Percentiles rank a stretch among this genome's conserved stretches.
phyloP scores from a whole-genome alignment of 768 basidiomycete species.

The Trametes maxima region DNA sequence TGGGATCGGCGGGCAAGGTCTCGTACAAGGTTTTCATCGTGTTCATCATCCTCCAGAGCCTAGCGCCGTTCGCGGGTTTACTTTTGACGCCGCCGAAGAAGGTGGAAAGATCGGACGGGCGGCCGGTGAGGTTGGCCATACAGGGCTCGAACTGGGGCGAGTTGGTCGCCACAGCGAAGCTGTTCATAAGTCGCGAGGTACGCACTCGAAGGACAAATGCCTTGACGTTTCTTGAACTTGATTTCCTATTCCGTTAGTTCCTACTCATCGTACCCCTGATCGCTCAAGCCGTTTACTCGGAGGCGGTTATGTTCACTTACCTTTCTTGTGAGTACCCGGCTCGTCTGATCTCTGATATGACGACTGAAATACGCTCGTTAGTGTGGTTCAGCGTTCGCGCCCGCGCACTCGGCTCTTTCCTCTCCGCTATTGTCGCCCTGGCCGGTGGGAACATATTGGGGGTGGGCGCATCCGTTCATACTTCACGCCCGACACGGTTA shows the following conservation, averaged over 20 bases:
- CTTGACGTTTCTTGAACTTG: not conserved
- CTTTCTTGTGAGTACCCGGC: not conserved
- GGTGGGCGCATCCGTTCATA: not conserved
- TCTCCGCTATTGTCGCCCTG: conserved; percentile 9
- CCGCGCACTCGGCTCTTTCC: conserved; percentile 12
- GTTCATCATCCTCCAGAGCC: conserved; percentile 14
- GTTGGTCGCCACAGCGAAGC: conserved; percentile 7
- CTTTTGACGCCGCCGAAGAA: conserved; percentile 14
- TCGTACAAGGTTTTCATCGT: conserved; percentile 18
- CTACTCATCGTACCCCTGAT: conserved; percentile 13
- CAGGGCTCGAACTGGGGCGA: conserved; percentile 8
- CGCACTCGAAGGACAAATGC: not conserved
- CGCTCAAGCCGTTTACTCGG: conserved; percentile 8
- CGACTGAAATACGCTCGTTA: not conserved
- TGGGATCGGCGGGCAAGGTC: conserved; percentile 14
- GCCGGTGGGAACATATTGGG: conserved; percentile 12
- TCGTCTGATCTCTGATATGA: no score
- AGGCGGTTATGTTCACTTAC: conserved; percentile 16
- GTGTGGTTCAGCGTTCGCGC: conserved; percentile 16
- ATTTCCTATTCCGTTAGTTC: not conserved
- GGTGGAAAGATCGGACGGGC: conserved; percentile 9
- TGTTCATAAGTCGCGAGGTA: conserved; percentile 8
- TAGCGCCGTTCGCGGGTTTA: conserved; percentile 10
- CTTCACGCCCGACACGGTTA: not conserved
- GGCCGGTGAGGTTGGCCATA: conserved; percentile 11